Conservation (phyloP, 2,329 filamentous ascomycete species). For the Hymenotorrendiella dingleyae region DNA sequence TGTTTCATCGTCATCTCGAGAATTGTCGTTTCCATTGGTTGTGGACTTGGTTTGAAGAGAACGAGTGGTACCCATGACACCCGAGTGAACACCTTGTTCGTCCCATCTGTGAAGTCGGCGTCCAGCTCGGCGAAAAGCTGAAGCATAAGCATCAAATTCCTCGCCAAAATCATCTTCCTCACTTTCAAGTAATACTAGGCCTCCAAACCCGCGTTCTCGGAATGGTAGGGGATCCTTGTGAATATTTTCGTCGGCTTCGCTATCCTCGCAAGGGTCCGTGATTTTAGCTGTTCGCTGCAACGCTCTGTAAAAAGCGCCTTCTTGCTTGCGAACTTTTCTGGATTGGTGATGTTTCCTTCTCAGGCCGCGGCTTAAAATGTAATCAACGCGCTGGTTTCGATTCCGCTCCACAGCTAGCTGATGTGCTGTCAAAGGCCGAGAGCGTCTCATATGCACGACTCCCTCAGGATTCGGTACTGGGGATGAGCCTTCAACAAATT, state of each 20-base stretch:
- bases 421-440: constrained; percentile 72
- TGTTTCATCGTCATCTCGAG: constrained; percentile 28
- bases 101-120: constrained; percentile 69
- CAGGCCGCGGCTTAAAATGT: constrained; percentile 71
- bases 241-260: constrained; percentile 50
- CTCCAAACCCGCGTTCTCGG: constrained; percentile 54
- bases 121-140: constrained; percentile 56
- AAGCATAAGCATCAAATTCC: constrained; percentile 60
- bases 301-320: constrained; percentile 62
- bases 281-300: constrained; percentile 56
- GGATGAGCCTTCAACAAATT: constrained; percentile 55
- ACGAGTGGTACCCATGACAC: constrained; percentile 28
- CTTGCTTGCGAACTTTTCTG: constrained; percentile 53
- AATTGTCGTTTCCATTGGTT: constrained; percentile 6
- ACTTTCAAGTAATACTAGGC: constrained; percentile 52
- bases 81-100: constrained; percentile 29
- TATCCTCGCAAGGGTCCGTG: constrained; percentile 53
- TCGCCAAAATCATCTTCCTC: constrained; percentile 74
- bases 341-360: constrained; percentile 59
- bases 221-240: constrained; percentile 34
- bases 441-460: constrained; percentile 45
- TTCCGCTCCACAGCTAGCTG: constrained; percentile 77
- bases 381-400: constrained; percentile 71
- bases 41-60: constrained; percentile 15
- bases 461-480: constrained; percentile 46